Percentiles rank a stretch among this genome's conserved stretches.
These are phyloP conservation scores for Fusarium veterinarium DNA, from an alignment of 2,329 filamentous ascomycete genomes.

Conservation along the genomic window DNA sequence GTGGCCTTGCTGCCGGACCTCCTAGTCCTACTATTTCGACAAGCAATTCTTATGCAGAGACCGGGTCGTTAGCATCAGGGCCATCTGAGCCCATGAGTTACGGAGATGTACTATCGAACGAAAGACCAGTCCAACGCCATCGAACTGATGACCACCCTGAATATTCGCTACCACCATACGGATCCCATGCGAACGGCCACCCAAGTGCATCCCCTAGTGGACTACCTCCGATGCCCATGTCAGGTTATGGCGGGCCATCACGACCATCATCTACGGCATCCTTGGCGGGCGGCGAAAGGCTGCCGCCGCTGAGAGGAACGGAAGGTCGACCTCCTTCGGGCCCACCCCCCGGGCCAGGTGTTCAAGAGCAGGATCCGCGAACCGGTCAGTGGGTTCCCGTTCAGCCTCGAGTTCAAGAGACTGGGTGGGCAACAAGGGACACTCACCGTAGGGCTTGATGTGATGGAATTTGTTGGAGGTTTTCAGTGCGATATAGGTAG, in stretches of 20 bases:
- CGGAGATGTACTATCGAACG: conserved; percentile 56
- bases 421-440: conserved; percentile 51
- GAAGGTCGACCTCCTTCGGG: conserved; percentile 50
- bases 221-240: conserved; percentile 56
- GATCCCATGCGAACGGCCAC: conserved; percentile 43
- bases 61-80: conserved; percentile 49
- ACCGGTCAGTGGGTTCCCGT: conserved; percentile 52
- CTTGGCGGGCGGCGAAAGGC: conserved; percentile 54
- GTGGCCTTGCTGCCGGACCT: conserved; percentile 63
- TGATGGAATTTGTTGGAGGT: conserved; percentile 18
- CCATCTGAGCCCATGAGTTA: conserved; percentile 48
- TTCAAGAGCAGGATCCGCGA: conserved; percentile 50
- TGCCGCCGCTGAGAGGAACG: conserved; percentile 61
- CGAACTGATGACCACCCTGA: conserved; percentile 61
- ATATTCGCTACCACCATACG: conserved; percentile 54
- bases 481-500: neutral
- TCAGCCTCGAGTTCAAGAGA: conserved; percentile 48
- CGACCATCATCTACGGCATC: conserved; percentile 52
- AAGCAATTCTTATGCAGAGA: conserved; percentile 51
- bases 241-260: conserved; percentile 52
- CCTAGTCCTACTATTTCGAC: conserved; percentile 60
- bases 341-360: conserved; percentile 38
- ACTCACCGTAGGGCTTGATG: conserved; percentile 39
- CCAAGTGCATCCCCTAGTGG: conserved; percentile 48
- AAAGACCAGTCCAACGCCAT: conserved; percentile 59